phyloP scores from a whole-genome alignment of 371 early-diverging fungal species.

The Mortierella sp. region DNA sequence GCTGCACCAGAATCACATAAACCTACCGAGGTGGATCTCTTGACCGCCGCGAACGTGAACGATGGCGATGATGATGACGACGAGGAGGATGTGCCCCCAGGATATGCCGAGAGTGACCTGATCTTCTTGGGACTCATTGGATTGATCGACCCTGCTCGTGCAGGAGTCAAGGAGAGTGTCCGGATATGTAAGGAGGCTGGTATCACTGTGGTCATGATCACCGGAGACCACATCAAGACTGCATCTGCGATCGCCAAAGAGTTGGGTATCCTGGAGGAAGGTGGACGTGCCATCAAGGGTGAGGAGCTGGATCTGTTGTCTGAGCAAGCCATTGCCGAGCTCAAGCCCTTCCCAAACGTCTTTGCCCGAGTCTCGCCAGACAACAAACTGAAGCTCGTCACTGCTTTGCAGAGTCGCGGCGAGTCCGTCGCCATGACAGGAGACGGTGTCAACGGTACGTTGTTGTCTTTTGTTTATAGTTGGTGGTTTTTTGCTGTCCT shows the following conservation, averaged over 20 bases:
- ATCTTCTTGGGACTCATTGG: conserved; percentile 84
- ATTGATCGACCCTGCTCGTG: conserved; percentile 82
- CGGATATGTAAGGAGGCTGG: conserved; percentile 76
- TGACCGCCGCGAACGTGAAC: conserved; percentile 50
- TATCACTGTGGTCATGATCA: conserved; percentile 86
- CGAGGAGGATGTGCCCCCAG: conserved; percentile 44
- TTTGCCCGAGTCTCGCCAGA: conserved; percentile 90
- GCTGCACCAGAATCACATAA: conserved; percentile 35
- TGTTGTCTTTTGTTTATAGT: neutral
- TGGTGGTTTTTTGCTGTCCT: neutral
- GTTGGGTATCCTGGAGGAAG: conserved; percentile 71
- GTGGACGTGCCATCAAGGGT: conserved; percentile 68
- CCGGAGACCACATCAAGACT: conserved; percentile 84
- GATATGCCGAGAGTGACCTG: conserved; percentile 68
- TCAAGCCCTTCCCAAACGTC: conserved; percentile 77
- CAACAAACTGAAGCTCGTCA: conserved; percentile 97
- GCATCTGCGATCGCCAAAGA: conserved; percentile 81
- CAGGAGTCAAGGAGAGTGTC: conserved; percentile 73
- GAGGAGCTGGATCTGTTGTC: conserved; percentile 74
- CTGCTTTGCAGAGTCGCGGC: conserved; percentile 89
- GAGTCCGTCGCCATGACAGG: conserved; percentile 87
- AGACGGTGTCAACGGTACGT: conserved; percentile 85
- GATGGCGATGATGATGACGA: conserved; percentile 45
- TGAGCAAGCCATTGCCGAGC: conserved; percentile 68
- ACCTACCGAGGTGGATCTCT: conserved; percentile 42